These are phyloP conservation scores for Venturia effusa DNA, from an alignment of 2,329 filamentous ascomycete species.

Conservation along the genomic window DNA sequence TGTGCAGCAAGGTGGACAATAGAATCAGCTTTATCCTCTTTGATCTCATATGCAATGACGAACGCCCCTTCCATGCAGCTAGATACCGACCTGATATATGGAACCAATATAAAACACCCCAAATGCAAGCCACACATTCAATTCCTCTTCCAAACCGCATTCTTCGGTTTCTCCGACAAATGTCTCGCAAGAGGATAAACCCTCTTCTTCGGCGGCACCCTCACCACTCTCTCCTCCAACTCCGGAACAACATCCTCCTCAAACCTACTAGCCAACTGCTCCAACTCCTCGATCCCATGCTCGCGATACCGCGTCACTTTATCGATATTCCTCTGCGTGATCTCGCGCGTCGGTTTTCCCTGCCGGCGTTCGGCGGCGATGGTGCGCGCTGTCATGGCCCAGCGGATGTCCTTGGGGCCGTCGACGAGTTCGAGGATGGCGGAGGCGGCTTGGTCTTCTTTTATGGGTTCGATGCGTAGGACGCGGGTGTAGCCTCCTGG, in stretches of 20 bases:
- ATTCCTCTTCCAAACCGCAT: background rate
- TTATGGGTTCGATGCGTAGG: slow-evolving; percentile 79
- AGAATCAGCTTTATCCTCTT: background rate
- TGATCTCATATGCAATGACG: background rate
- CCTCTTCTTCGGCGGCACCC: slow-evolving; percentile 10
- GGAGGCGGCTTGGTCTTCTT: slow-evolving; percentile 76
- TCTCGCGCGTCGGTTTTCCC: slow-evolving; percentile 50
- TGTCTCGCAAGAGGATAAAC: slow-evolving; percentile 9
- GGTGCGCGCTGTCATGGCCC: slow-evolving; percentile 82
- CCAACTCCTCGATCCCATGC: slow-evolving; percentile 55
- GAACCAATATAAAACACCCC: background rate
- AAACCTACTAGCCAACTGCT: slow-evolving; percentile 43
- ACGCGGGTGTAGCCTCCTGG: slow-evolving; percentile 94
- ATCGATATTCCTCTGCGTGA: slow-evolving; percentile 66
- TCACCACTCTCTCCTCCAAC: slow-evolving; percentile 23
- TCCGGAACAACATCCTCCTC: slow-evolving; percentile 22
- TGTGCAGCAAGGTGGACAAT: background rate
- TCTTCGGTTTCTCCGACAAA: slow-evolving; percentile 7
- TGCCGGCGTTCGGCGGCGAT: slow-evolving; percentile 50
- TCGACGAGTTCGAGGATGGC: slow-evolving; percentile 94
- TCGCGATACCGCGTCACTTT: slow-evolving; percentile 73
- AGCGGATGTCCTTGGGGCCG: slow-evolving; percentile 85
- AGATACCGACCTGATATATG: background rate
- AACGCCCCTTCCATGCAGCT: background rate
- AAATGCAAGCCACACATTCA: background rate